phyloP scores from a whole-genome alignment of 257 asterid species.

The Salvia rosmarinus region DNA sequence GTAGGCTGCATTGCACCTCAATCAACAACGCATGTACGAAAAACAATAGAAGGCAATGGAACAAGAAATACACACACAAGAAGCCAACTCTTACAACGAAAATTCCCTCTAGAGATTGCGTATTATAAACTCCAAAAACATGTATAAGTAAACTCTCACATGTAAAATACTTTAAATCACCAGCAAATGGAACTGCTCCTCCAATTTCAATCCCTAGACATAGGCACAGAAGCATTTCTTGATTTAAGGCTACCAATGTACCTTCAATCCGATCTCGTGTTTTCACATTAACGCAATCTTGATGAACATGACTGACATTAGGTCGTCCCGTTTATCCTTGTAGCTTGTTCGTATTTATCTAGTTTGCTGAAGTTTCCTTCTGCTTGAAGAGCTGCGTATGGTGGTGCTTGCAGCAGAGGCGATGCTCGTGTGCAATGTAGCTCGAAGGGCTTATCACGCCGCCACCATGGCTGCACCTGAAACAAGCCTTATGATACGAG shows the following conservation, averaged over 20 bases:
- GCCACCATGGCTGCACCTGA: constrained; percentile 82
- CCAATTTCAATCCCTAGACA: background rate
- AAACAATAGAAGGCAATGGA: background rate
- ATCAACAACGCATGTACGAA: too few species aligned
- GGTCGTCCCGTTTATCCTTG: too few species aligned
- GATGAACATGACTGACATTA: too few species aligned
- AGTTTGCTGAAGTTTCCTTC: constrained; percentile 79
- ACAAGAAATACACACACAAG: too few species aligned
- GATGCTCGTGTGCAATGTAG: constrained; percentile 71
- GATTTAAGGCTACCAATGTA: background rate
- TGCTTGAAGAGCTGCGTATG: constrained; percentile 77
- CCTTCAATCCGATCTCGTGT: too few species aligned
- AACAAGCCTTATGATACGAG: constrained; percentile 70
- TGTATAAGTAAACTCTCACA: background rate
- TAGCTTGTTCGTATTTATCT: too few species aligned
- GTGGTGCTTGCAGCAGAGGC: constrained; percentile 80
- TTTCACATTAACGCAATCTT: background rate
- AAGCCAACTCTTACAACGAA: background rate
- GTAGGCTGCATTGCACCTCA: too few species aligned
- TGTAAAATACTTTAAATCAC: background rate
- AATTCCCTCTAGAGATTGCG: too few species aligned
- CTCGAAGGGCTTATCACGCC: constrained; percentile 81
- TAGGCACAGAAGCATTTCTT: background rate
- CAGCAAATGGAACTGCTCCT: background rate
- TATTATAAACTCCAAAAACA: too few species aligned